Base-by-base conservation (phyloP, 2,329 filamentous ascomycete species). In the Xylariales sp. region DNA sequence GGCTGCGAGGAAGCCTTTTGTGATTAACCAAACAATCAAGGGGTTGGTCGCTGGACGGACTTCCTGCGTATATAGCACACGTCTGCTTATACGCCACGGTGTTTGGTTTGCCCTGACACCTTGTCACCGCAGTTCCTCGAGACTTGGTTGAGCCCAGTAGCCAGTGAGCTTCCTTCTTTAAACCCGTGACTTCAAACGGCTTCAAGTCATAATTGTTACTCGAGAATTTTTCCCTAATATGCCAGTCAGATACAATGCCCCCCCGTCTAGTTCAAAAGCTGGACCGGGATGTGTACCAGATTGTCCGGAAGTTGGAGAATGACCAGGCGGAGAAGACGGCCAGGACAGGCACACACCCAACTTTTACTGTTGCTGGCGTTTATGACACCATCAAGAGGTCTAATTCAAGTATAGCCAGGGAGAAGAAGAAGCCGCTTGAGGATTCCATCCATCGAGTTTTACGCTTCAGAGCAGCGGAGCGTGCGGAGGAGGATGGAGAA, bases 381-480 rank as follows among this genome's bases (percentile, higher is more conserved):
- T 95, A 93, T 57, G 83, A 89, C 27, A 78, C 77, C 41, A 88
- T 97, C 44, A 87, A 89, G 50, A 67, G 71, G 35, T 95, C 89
- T 12, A 96, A 96, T 58, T 95, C 89, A 0, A 89, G 85, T 49
- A 64, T 97, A 16, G 88, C 86, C 45, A 74, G 93, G 16, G 81
- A 85, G 48, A 88, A 88, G 27, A 95, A 93, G 60, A 83, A 81
- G 43, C 70, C 84, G 0, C 66, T 97, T 2, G 87, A 95, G 58
- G 86, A 93, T 46, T 84, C 85, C 24, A 88, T 97, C 46, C 88
- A 95, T 44, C 74, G 88, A 6, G 88, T 90, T 0, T 66, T 96
- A 13, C 76, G 82, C 6, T 78, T 88, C 14, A 69, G 91, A 5
- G 83, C 81, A 47, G 78, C 87, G 48, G 75, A 81, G 42, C 60